A percentile compares a stretch with the other conserved stretches of the same genome.
Evolutionary conservation across 768 basidiomycete genomes (phyloP).

Genomic region (Daedalea quercina): DNA sequence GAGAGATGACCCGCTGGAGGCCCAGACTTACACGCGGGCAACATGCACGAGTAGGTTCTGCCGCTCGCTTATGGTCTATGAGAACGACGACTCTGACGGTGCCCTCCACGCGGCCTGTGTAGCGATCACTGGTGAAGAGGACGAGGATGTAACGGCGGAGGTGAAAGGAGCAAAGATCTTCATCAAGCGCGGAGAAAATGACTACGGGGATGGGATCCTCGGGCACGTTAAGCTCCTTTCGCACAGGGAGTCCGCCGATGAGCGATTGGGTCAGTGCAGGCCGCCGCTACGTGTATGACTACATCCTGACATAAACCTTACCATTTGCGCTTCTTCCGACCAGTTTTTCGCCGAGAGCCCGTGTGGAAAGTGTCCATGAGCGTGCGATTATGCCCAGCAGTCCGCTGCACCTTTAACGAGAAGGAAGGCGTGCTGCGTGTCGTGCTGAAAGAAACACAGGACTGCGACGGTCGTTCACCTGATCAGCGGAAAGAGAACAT

Average conservation of each 20-base stretch:
- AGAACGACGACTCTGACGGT: background rate
- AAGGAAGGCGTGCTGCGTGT: conserved; percentile 51
- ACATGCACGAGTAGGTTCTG: conserved; percentile 7
- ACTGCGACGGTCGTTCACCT: conserved; percentile 17
- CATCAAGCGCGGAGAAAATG: conserved; percentile 44
- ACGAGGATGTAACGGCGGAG: conserved; percentile 49
- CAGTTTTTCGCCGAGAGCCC: conserved; percentile 68
- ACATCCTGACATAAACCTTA: background rate
- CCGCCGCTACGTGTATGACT: background rate
- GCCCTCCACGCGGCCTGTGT: background rate
- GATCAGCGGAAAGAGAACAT: conserved; percentile 32
- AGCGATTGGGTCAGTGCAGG: conserved; percentile 40
- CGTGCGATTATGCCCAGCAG: conserved; percentile 43
- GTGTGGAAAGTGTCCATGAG: conserved; percentile 69
- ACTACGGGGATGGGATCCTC: conserved; percentile 53
- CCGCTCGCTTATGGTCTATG: background rate
- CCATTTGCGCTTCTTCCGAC: background rate
- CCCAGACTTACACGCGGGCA: conserved; percentile 7
- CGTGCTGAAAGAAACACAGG: conserved; percentile 42
- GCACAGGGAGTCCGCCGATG: conserved; percentile 32
- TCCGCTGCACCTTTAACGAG: conserved; percentile 52
- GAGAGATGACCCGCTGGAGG: conserved; percentile 13
- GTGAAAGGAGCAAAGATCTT: conserved; percentile 58
- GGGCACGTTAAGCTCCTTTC: conserved; percentile 57
- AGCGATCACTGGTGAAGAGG: conserved; percentile 61